Evolutionary conservation across 116 monocot genomes (phyloP), one percentile per base, ranked within the genome.

Genomic region (Posidonia oceanica): DNA sequence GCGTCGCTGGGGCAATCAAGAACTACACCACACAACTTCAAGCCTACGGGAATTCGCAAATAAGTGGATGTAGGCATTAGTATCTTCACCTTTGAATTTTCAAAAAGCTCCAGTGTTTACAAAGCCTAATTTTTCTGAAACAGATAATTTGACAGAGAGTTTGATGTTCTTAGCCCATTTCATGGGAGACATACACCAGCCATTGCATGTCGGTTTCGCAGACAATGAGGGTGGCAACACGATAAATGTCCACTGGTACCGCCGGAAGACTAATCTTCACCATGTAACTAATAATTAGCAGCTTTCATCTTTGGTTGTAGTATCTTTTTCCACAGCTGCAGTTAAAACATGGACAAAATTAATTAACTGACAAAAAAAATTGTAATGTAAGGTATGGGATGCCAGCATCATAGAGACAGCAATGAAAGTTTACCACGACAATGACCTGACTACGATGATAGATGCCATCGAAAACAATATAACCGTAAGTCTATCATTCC

Each of bases 1-100:
- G 93, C 29, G 93, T 89, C 15, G 84, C 70, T 10, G 93, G 93
- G 75, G 93, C 93, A 18, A 93, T 93, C 70, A 93, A 84, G 72
- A 93, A 93, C 71, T 93, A 89, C 71, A 93, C 89, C 12, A 5
- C 52, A 22, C 89, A 89, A 61, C 93, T 93, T 11, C 76, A 39
- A 44, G 67, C 39, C 51, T 82, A 80, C 15, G 71, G 79, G 29
- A 74, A 80, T 68, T 65, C 83, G n/a, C 67, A 80, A 21, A 79
- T 52, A 72, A 82, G 61, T 75, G 56, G 38, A 74, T 84, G 86
- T 93, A 75, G 23, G 14, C 14, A 69, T 0, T 13, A 52, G 7
- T 39, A 37, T 40, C 15, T 38, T 39, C 36, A 5, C 22, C 39
- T 40, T 64, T 51, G 21, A n/a, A 39, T 18, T 13, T 51, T 65